These are phyloP conservation scores for Hymenoscyphus albidus DNA, from an alignment of 2,329 filamentous ascomycete species.

Conservation along the genomic window DNA sequence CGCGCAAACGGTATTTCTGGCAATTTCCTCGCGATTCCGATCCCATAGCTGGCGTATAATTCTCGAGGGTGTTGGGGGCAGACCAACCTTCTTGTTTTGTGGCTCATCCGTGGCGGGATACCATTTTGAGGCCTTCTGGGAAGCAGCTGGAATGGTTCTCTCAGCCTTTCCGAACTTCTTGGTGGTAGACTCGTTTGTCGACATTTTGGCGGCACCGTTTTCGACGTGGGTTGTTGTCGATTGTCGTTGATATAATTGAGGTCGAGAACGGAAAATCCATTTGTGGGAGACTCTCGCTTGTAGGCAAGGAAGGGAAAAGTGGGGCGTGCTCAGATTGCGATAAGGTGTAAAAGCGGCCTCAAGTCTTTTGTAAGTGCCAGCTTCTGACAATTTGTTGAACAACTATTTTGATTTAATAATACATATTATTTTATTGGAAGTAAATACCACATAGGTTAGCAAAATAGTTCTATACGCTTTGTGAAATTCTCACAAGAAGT, in stretches of 20 bases:
- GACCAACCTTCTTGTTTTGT: constrained; percentile 87
- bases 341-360: not conserved
- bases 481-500: too few species aligned
- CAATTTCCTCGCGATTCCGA: constrained; percentile 12
- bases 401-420: not conserved
- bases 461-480: too few species aligned
- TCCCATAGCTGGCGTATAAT: not conserved
- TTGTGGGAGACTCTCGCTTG: too few species aligned
- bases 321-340: not conserved
- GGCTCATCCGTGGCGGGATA: constrained; percentile 93
- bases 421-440: not conserved
- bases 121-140: constrained; percentile 97
- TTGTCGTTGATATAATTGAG: constrained; percentile 17
- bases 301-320: too few species aligned
- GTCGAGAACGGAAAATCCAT: not conserved
- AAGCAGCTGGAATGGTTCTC: constrained; percentile 80
- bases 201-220: constrained; percentile 54
- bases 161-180: constrained; percentile 98
- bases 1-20: not conserved
- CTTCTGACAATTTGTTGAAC: not conserved
- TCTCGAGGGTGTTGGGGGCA: constrained; percentile 12
- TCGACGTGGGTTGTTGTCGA: constrained; percentile 25
- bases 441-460: too few species aligned
- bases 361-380: too few species aligned
- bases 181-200: constrained; percentile 43